Evolutionary conservation across 768 basidiomycete genomes (phyloP).

Genomic region (Podaxis sp.): DNA sequence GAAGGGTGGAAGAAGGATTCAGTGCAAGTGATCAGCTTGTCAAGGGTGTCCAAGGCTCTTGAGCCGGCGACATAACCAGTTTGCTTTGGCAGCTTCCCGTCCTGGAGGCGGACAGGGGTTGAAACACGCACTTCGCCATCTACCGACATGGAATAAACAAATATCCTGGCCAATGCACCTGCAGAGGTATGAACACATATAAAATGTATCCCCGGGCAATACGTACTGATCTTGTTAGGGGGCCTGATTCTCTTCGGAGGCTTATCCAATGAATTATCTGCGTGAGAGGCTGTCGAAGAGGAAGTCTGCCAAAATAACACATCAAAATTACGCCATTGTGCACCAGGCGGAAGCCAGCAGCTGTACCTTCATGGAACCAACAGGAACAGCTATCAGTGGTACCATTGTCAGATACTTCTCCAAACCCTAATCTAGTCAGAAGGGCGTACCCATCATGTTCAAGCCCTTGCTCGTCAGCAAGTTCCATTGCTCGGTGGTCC

Average conservation of each 20-base stretch:
- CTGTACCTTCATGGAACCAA: constrained; percentile 64
- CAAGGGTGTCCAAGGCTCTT: constrained; percentile 83
- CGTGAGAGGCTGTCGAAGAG: constrained; percentile 66
- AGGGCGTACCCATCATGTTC: constrained; percentile 65
- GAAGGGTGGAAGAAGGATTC: constrained; percentile 97
- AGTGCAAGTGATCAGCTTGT: constrained; percentile 85
- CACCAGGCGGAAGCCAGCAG: not conserved
- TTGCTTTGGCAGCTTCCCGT: constrained; percentile 33
- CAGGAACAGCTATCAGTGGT: constrained; percentile 57
- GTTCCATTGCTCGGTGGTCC: constrained; percentile 82
- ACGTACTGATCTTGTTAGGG: constrained; percentile 62
- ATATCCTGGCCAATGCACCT: constrained; percentile 80
- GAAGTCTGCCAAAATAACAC: constrained; percentile 44
- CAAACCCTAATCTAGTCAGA: not conserved
- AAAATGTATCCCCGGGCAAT: not conserved
- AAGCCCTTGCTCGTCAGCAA: constrained; percentile 81
- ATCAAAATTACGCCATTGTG: not conserved
- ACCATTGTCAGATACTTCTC: not conserved
- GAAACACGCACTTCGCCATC: constrained; percentile 65
- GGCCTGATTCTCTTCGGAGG: constrained; percentile 57
- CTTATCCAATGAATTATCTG: constrained; percentile 56
- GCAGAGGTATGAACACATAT: constrained; percentile 12
- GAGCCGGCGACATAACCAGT: constrained; percentile 76
- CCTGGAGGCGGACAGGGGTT: constrained; percentile 27
- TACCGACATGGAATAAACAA: constrained; percentile 87